Evolutionary conservation across 148 eudicot genomes (phyloP), one percentile per base, ranked within the genome.

Genomic region (Chenopodium quinoa): DNA sequence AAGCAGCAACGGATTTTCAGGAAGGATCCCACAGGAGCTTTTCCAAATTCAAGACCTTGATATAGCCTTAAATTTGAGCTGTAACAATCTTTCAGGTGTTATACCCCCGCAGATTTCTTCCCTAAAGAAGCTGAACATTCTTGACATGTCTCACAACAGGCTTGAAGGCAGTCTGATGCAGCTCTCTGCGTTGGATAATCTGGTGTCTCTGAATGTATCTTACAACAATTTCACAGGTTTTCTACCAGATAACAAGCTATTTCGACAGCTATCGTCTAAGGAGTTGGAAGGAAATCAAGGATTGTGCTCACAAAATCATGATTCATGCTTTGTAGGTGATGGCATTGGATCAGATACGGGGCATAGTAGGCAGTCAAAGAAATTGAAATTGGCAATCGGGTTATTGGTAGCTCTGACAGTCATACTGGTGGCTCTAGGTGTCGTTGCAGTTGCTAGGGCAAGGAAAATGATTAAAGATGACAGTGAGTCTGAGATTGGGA

Each of bases 151-250:
- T 19, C 90, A 92, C 82, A 92, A 94, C 85, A 85, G 81, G 72
- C 88, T 94, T 69, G 84, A 81, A 52, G 97, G 97, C 62, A 86
- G 86, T 78, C 83, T 92, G 23, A 88, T 82, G 85, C 84, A 89
- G 68, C 89, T 94, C 72, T 89, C 98, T 0, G 88, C 85, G 48
- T 87, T 94, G 56, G 90, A 84, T 25, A 94, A 92, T 75, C 89
- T 94, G 25, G 97, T 94, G 19, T 90, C 95, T 54, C 89, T 94
- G 2, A 94, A 94, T 77, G 90, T 94, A 23, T 94, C 97, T 7
- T 87, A 89, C 84, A 94, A 94, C 81, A 91, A 94, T 70, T 92
- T 94, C 87, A 86, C 93, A 0, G 62, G 40, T 88, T 87, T 77
- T 88, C 93, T 48, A 94, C 62, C 98, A 0, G 93, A 94, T 66